Conservation (phyloP, 164 flowering plant species). For the Dillenia turbinata region DNA sequence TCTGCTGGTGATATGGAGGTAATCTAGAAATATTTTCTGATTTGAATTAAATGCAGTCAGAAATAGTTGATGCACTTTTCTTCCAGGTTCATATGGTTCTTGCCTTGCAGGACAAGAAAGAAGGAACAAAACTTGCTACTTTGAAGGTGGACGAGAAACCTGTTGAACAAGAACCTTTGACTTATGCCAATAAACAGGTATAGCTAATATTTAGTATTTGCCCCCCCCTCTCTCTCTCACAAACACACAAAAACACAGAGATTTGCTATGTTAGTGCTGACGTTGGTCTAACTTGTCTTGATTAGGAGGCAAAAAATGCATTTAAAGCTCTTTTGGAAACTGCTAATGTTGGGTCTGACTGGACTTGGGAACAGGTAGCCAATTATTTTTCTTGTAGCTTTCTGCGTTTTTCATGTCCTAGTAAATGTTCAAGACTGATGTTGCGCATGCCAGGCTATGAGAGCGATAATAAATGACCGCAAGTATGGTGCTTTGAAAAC, state of each 20-base stretch:
- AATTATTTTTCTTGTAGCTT: neutral
- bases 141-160: constrained; percentile 67
- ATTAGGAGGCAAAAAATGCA: constrained; percentile 91
- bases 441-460: constrained; percentile 55
- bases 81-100: too few relatives aligned
- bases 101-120: constrained; percentile 57
- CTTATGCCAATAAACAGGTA: constrained; percentile 85
- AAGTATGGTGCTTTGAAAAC: constrained; percentile 93
- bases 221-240: too few relatives aligned
- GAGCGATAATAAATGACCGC: constrained; percentile 86
- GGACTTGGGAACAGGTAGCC: constrained; percentile 96
- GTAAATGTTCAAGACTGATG: too few relatives aligned
- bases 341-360: constrained; percentile 86
- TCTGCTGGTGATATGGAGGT: constrained; percentile 14
- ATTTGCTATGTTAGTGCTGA: too few relatives aligned
- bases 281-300: neutral
- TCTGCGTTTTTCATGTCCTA: neutral
- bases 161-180: constrained; percentile 68
- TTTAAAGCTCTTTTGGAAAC: constrained; percentile 91
- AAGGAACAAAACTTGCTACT: constrained; percentile 55
- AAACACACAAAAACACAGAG: too few relatives aligned
- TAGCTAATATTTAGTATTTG: neutral
- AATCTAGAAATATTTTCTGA: too few relatives aligned
- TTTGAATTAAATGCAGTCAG: too few relatives aligned
- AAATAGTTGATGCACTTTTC: too few relatives aligned